A percentile compares a stretch with the other conserved stretches of the same genome.
Evolutionary conservation across 2,329 filamentous ascomycete genomes (phyloP).

Genomic region (Lizonia empirigonia): DNA sequence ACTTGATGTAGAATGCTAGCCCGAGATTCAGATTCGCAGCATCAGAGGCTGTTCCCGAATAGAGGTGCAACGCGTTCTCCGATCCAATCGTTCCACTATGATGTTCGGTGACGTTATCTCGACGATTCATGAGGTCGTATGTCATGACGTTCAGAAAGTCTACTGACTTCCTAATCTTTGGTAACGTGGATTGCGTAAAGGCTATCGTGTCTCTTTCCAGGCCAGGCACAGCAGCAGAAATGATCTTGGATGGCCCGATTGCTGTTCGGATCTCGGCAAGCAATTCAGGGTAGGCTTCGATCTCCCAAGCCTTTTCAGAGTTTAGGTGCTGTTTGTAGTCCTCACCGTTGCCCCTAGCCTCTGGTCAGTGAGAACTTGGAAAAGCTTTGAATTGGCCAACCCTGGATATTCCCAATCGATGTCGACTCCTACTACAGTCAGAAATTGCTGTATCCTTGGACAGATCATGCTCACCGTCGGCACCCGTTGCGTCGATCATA

Average conservation of each 20-base stretch:
- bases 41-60: slow-evolving; percentile 61
- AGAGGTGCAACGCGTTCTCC: slow-evolving; percentile 60
- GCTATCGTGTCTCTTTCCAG: slow-evolving; percentile 66
- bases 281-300: slow-evolving; percentile 67
- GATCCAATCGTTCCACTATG: slow-evolving; percentile 67
- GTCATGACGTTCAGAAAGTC: slow-evolving; percentile 75
- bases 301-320: slow-evolving; percentile 62
- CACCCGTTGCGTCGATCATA: slow-evolving; percentile 66
- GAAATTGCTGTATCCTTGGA: background rate
- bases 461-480: slow-evolving; percentile 59
- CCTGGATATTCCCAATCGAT: slow-evolving; percentile 70
- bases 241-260: slow-evolving; percentile 62
- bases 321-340: slow-evolving; percentile 71
- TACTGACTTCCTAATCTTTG: slow-evolving; percentile 63
- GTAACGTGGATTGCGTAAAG: slow-evolving; percentile 62
- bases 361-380: background rate
- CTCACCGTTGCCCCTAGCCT: slow-evolving; percentile 63
- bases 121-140: slow-evolving; percentile 74
- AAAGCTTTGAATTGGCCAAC: background rate
- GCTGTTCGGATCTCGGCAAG: slow-evolving; percentile 64
- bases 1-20: slow-evolving; percentile 73
- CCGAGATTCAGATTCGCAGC: slow-evolving; percentile 66
- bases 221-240: slow-evolving; percentile 71
- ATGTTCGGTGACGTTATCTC: slow-evolving; percentile 67
- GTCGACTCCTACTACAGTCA: slow-evolving; percentile 48